Evolutionary conservation across 2,329 filamentous ascomycete species (phyloP), one percentile per base, ranked within the genome.

Genomic region (Colletotrichum orbiculare): DNA sequence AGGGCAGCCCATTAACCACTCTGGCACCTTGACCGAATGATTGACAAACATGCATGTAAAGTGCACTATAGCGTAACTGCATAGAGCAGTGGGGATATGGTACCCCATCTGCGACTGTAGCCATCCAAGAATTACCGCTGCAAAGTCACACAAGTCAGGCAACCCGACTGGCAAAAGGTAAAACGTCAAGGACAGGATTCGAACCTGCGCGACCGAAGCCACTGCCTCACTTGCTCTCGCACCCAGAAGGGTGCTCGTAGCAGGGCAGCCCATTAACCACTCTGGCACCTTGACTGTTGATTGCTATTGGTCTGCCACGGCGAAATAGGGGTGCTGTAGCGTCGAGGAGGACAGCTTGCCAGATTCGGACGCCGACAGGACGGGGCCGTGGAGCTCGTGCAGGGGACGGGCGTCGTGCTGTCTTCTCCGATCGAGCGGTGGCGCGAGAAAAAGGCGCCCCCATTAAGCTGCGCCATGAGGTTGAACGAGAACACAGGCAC

Each of bases 401-500:
- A 35, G 35, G 46, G 17, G 45, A 17, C 45, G 37, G 25, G 17
- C 34, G 37, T 46, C 46, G 46, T 37, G 42, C 41, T 17, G 41
- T 5, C 39, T 47, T 25, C 43, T 38, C 46, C 47, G 47, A 25
- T 25, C 25, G 25, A 25, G 25, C 25, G 4, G 25, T 25, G 25
- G 25, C 25, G 25, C 25, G 25, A 25, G 25, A 25, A 25, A 25
- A 25, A 25, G 25, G 25, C 25, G 25, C 25, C 25, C 25, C 25
- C 25, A 25, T 25, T 5, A 25, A 25, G 43, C 49, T 43, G 10
- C 62, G 48, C 62, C 43, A 85, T 85, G 82, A 80, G 71, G 68
- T 62, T 82, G 56, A 85, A 85, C 66, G 73, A 83, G 60, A 69
- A 76, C 41, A 81, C 74, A 56, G 80, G 83, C 82, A 66, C 70